phyloP scores from a whole-genome alignment of 768 basidiomycete genomes.

The Daedaleopsis sinensis region DNA sequence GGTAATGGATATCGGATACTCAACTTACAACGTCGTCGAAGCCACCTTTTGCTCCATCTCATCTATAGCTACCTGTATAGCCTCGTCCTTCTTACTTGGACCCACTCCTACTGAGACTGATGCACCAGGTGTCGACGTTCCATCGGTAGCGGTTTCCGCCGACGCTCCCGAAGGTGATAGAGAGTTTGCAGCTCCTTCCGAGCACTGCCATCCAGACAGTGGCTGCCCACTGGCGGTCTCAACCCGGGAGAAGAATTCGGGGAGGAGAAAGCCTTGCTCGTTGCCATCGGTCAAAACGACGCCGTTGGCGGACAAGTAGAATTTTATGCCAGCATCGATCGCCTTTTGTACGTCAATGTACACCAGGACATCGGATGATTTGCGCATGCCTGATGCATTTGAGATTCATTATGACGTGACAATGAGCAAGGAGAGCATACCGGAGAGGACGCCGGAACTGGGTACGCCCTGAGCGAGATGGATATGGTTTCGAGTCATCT shows the following conservation, averaged over 20 bases:
- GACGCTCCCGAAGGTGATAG: background rate
- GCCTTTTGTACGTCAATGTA: conserved; percentile 78
- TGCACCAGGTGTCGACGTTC: background rate
- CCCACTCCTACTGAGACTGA: conserved; percentile 1
- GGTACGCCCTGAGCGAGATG: conserved; percentile 85
- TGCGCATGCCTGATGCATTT: conserved; percentile 70
- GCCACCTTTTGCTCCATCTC: conserved; percentile 8
- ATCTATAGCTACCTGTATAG: background rate
- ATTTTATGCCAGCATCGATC: conserved; percentile 66
- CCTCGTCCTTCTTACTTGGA: conserved; percentile 6
- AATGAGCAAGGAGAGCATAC: conserved; percentile 42
- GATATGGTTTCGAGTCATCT: conserved; percentile 89
- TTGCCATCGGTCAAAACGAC: conserved; percentile 88
- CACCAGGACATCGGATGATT: conserved; percentile 75
- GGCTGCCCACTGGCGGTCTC: conserved; percentile 47
- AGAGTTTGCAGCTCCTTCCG: background rate
- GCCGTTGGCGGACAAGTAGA: conserved; percentile 84
- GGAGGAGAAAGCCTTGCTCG: conserved; percentile 57
- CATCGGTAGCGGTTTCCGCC: background rate
- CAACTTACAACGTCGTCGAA: conserved; percentile 5
- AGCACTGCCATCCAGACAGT: conserved; percentile 29
- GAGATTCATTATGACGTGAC: background rate
- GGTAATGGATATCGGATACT: background rate
- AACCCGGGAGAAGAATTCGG: conserved; percentile 71
- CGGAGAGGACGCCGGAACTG: conserved; percentile 71